Evolutionary conservation across 2,329 filamentous ascomycete genomes (phyloP).

Genomic region (Sarocladiaceae sp.): DNA sequence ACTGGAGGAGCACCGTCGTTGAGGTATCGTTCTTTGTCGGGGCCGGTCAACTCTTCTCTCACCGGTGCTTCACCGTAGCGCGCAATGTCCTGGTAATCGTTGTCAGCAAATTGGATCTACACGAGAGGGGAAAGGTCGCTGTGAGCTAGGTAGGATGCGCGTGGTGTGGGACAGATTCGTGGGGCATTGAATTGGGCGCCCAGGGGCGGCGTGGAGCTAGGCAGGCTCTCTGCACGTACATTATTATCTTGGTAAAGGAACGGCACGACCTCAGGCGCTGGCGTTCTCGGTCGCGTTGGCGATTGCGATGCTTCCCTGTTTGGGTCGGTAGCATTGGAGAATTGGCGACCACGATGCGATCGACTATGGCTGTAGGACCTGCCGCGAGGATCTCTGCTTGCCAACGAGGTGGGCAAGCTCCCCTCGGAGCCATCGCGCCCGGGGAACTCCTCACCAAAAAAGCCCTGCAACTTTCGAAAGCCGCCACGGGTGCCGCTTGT

Average conservation of each 20-base stretch:
- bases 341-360: slow-evolving; percentile 66
- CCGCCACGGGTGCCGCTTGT: slow-evolving; percentile 63
- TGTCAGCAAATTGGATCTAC: slow-evolving; percentile 18
- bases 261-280: slow-evolving; percentile 83
- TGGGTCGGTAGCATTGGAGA: slow-evolving; percentile 69
- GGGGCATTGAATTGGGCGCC: neutral
- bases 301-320: slow-evolving; percentile 69
- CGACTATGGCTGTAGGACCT: slow-evolving; percentile 56
- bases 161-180: slow-evolving; percentile 3
- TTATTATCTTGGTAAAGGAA: slow-evolving; percentile 80
- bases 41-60: slow-evolving; percentile 60
- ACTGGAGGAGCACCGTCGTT: slow-evolving; percentile 39
- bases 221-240: slow-evolving; percentile 34
- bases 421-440: slow-evolving; percentile 67
- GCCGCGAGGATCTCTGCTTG: slow-evolving; percentile 53
- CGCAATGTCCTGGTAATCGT: slow-evolving; percentile 55
- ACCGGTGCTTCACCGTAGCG: slow-evolving; percentile 74
- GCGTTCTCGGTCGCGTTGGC: slow-evolving; percentile 73
- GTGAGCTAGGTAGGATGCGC: slow-evolving; percentile 1
- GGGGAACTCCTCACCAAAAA: slow-evolving; percentile 87
- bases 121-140: slow-evolving; percentile 8
- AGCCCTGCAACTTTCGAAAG: slow-evolving; percentile 78
- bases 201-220: neutral
- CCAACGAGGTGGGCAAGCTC: slow-evolving; percentile 46
- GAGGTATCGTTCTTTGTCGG: slow-evolving; percentile 62